Conservation (phyloP, 192 early-diverging fungal species). For the Podila horticola region DNA sequence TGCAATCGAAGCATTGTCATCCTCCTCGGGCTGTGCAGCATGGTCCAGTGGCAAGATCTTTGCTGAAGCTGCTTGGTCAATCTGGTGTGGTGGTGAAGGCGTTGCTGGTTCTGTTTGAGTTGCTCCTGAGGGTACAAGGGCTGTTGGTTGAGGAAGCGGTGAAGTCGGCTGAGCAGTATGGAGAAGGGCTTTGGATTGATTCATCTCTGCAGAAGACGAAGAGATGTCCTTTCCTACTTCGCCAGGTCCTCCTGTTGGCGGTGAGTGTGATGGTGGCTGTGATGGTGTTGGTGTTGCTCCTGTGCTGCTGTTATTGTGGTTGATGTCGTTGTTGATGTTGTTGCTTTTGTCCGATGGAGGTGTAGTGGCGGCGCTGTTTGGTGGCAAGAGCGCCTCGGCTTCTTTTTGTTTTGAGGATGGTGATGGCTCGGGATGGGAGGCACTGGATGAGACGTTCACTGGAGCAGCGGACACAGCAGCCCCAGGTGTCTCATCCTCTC, state of each 20-base stretch:
- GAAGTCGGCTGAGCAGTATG: too few relatives aligned
- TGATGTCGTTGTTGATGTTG: background rate
- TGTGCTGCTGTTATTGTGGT: background rate
- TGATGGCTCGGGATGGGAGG: background rate
- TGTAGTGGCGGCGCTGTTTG: background rate
- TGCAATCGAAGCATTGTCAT: constrained; percentile 1
- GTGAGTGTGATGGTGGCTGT: background rate
- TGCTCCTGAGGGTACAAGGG: too few relatives aligned
- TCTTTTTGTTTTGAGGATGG: background rate
- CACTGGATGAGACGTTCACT: background rate
- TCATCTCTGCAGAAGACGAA: background rate
- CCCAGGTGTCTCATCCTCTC: background rate
- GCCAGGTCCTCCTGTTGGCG: background rate
- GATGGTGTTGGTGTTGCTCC: background rate
- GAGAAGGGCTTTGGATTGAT: background rate
- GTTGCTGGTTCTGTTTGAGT: background rate
- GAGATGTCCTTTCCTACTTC: background rate
- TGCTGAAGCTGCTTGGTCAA: background rate
- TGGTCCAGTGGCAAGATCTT: background rate
- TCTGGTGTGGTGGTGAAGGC: background rate
- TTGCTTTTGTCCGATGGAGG: background rate
- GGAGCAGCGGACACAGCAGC: constrained; percentile 8
- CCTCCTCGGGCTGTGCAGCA: background rate
- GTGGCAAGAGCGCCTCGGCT: background rate
- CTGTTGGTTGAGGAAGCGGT: too few relatives aligned